Conservation (phyloP, 768 basidiomycete genomes). For the Hygrocybe coccinea region DNA sequence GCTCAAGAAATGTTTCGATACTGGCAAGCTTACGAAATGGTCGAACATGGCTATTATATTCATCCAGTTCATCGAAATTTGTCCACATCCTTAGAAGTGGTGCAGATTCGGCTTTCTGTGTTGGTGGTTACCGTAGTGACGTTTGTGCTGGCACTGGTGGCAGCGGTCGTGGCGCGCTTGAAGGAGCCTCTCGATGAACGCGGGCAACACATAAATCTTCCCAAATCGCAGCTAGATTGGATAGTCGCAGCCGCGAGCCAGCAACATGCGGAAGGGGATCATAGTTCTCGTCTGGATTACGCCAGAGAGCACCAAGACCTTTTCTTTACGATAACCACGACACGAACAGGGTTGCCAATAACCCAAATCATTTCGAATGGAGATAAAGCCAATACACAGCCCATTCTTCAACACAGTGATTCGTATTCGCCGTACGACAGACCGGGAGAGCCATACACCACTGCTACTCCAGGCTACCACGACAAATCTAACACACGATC, state of each 20-base stretch:
- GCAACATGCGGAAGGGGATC: neutral
- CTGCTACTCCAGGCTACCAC: no score
- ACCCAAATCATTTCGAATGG: no score
- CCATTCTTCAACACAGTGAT: no score
- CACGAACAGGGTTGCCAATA: neutral
- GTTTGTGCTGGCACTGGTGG: neutral
- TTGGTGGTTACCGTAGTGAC: neutral
- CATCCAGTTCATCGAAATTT: neutral
- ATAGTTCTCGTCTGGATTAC: neutral
- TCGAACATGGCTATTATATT: neutral
- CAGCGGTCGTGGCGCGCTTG: neutral
- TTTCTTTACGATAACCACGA: neutral
- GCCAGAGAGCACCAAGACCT: neutral
- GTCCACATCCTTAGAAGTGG: neutral
- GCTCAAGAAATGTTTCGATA: neutral
- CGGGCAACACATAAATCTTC: neutral
- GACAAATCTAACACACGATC: no score
- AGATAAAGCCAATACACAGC: no score
- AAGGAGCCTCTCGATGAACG: neutral
- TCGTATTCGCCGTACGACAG: no score
- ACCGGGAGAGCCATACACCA: no score
- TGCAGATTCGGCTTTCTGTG: neutral
- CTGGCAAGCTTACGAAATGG: neutral
- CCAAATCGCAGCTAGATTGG: neutral
- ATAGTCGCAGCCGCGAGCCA: neutral